These are phyloP conservation scores for Skeletonema grethae DNA, from an alignment of 108 stramenopile species.

Conservation along the genomic window DNA sequence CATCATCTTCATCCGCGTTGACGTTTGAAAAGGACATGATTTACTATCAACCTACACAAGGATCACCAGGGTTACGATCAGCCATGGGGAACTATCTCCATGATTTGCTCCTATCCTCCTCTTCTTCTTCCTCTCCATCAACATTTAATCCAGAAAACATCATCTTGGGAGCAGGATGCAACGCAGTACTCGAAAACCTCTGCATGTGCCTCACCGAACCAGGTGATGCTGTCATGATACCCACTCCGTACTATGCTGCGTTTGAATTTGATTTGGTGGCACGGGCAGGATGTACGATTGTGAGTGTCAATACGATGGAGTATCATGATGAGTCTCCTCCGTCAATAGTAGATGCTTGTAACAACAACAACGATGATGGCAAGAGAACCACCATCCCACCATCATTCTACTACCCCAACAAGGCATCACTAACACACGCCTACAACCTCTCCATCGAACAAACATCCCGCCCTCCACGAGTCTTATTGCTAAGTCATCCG, in stretches of 20 bases:
- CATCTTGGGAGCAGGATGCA: conserved; percentile 83
- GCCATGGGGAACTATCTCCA: conserved; percentile 70
- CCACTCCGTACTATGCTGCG: conserved; percentile 92
- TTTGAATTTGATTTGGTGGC: conserved; percentile 91
- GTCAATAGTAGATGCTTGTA: neutral
- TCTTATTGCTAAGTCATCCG: conserved; percentile 80
- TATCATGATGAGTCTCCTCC: conserved; percentile 20
- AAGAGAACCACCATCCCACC: conserved; percentile 33
- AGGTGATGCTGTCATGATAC: conserved; percentile 86
- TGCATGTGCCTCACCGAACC: conserved; percentile 80
- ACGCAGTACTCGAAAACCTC: conserved; percentile 88
- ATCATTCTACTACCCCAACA: conserved; percentile 71
- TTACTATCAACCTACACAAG: conserved; percentile 89
- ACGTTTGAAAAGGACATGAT: conserved; percentile 71
- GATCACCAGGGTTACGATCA: conserved; percentile 49
- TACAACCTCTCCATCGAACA: conserved; percentile 46
- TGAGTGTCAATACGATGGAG: conserved; percentile 69
- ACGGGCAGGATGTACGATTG: conserved; percentile 66
- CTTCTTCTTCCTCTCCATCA: conserved; percentile 1
- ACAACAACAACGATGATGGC: neutral
- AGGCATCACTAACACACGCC: conserved; percentile 62
- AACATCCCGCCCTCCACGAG: conserved; percentile 52
- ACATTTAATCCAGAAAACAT: conserved; percentile 67
- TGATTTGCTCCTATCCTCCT: conserved; percentile 34
- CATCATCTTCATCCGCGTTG: neutral